phyloP scores from a whole-genome alignment of 2,329 filamentous ascomycete species.

The Penicillium frequentans region DNA sequence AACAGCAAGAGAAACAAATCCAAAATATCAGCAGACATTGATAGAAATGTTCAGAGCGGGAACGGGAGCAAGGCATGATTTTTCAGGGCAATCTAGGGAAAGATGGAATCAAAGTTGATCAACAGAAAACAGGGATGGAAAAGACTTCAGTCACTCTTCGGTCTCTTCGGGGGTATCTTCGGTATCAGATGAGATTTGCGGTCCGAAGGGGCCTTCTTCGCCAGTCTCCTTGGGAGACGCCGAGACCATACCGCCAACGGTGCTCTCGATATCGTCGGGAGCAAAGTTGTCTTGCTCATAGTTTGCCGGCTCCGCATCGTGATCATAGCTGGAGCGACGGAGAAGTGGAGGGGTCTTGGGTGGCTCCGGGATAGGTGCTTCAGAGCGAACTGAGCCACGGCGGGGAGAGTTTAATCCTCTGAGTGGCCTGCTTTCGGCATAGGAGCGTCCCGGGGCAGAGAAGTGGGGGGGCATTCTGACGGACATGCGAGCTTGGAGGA shows the following conservation, averaged over 20 bases:
- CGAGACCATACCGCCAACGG: conserved; percentile 42
- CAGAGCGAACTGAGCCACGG: conserved; percentile 32
- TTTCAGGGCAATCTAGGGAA: not conserved
- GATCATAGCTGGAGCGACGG: conserved; percentile 57
- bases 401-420: conserved; percentile 32
- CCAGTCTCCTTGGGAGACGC: conserved; percentile 32
- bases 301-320: conserved; percentile 55
- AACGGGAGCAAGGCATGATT: not conserved
- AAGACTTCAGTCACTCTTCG: conserved; percentile 3
- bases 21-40: conserved; percentile 1
- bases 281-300: conserved; percentile 50
- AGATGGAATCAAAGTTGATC: not conserved
- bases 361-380: conserved; percentile 31
- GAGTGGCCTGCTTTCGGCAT: conserved; percentile 37
- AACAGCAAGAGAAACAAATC: not conserved
- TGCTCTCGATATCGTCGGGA: conserved; percentile 52
- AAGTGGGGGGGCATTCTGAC: conserved; percentile 58
- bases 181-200: conserved; percentile 23
- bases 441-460: conserved; percentile 31
- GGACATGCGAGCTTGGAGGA: conserved; percentile 75
- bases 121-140: not conserved
- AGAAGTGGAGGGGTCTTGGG: conserved; percentile 57
- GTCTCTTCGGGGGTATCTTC: not conserved
- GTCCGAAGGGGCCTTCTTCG: conserved; percentile 34
- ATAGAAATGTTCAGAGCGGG: not conserved